Evolutionary conservation across 192 early-diverging fungal genomes (phyloP).

Genomic region (Rhizoclosmatium sp.): DNA sequence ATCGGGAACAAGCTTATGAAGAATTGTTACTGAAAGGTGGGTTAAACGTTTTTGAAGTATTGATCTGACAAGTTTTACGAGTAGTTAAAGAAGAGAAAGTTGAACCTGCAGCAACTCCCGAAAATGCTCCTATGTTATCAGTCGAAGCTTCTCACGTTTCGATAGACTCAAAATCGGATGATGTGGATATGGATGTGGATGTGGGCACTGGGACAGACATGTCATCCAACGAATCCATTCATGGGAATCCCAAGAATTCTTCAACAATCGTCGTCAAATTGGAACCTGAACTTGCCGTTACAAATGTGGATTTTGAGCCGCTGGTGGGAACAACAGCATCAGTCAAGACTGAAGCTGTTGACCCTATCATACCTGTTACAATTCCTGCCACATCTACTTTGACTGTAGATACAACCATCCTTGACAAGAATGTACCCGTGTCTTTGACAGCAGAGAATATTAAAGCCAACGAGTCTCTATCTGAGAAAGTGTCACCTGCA

Average conservation of each 20-base stretch:
- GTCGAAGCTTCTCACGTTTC: background rate
- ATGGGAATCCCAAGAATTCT: background rate
- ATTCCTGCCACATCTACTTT: background rate
- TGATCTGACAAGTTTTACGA: background rate
- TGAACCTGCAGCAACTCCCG: background rate
- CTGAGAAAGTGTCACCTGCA: no score
- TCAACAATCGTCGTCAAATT: background rate
- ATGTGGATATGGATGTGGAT: background rate
- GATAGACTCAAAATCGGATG: background rate
- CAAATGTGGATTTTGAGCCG: background rate
- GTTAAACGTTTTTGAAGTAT: background rate
- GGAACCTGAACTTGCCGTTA: background rate
- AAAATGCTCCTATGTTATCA: no score
- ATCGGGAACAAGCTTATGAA: background rate
- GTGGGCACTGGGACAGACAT: background rate
- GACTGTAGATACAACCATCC: no score
- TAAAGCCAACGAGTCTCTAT: no score
- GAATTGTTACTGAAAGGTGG: background rate
- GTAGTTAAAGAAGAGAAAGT: background rate
- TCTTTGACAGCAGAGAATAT: no score
- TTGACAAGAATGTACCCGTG: no score
- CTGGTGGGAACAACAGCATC: background rate
- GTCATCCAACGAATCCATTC: background rate
- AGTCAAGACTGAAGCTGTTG: background rate
- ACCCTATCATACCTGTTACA: background rate